Base-by-base conservation (phyloP, 2,329 filamentous ascomycete species). In the Cordyceps farinosa region DNA sequence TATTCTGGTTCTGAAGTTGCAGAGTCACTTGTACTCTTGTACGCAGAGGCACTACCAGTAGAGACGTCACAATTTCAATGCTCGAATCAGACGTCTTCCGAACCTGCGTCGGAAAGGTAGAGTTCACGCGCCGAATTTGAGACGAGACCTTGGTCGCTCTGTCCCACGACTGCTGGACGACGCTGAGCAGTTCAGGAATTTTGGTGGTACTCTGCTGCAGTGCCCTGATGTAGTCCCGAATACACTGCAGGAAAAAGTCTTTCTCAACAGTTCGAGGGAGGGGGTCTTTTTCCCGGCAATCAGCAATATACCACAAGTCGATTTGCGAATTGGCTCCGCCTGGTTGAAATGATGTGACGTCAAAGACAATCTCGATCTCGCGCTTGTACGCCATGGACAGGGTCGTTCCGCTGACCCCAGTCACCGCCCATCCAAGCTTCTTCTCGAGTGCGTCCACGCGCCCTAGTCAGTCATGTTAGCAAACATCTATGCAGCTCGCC, bases 301-400 rank as follows among this genome's bases (percentile, higher is more conserved):
- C 83, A 32, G 83, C 88, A 66, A 91, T 84, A 73, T 92, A 92
- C 75, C 84, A 86, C 0, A 93, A 77, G 64, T 90, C 88, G 67
- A 93, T 89, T 29, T 79, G 80, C 1, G 81, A 79, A 68, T 85
- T 83, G 7, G 74, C 68, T 55, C 75, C 73, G 30, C 73, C 70
- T 10, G 73, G 70, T 51, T 80, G 76, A 75, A 92, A 91, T 0
- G 87, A 80, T 0, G 82, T 75, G 2, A 87, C 81, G 68, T 92
- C 87, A 70, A 94, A 89, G 62, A 87, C 86, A 10, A 94, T 82
- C 71, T 92, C 87, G 45, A 94, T 84, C 67, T 91, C 87, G 44
- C 84, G 85, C 67, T 80, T 81, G 76, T 92, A 92, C 3, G 85
- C 85, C 85, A 94, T 87, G 0, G 89, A 91, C n/a, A 92, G 75